A percentile compares a stretch with the other conserved stretches of the same genome.
phyloP scores from a whole-genome alignment of 352 stramenopile genomes.

The Globisporangium orthogonon region DNA sequence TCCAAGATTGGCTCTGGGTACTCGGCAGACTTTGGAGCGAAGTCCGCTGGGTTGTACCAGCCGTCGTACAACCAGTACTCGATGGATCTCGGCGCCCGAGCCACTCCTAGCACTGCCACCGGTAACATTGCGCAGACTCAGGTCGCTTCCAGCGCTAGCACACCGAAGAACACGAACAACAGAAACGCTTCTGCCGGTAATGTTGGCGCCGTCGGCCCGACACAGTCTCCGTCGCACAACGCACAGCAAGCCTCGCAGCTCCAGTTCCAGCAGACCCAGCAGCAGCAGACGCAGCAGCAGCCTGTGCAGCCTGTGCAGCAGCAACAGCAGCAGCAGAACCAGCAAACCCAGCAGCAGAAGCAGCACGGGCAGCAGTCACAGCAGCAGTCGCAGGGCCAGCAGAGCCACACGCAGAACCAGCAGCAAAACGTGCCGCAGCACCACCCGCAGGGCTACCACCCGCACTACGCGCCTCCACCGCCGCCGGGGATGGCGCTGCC shows the following conservation, averaged over 20 bases:
- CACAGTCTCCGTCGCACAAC: conserved; percentile 55
- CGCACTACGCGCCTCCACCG: conserved; percentile 76
- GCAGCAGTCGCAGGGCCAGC: conserved; percentile 12
- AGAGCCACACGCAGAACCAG: conserved; percentile 15
- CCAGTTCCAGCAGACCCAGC: conserved; percentile 34
- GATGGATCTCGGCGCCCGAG: conserved; percentile 58
- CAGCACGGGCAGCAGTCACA: conserved; percentile 15
- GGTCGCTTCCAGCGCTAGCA: conserved; percentile 36
- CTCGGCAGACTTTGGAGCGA: conserved; percentile 40
- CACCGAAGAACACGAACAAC: conserved; percentile 37
- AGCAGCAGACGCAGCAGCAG: conserved; percentile 17
- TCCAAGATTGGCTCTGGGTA: conserved; percentile 61
- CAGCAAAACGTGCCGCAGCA: conserved; percentile 45
- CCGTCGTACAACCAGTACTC: conserved; percentile 76
- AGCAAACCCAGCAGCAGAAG: conserved; percentile 20
- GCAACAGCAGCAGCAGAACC: conserved; percentile 24
- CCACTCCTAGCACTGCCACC: conserved; percentile 10
- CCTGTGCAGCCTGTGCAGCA: neutral
- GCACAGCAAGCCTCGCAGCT: conserved; percentile 31
- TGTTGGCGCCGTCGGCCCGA: conserved; percentile 16
- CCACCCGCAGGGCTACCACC: conserved; percentile 77
- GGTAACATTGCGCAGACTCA: conserved; percentile 27
- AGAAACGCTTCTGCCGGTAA: conserved; percentile 9
- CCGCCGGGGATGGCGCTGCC: conserved; percentile 81
- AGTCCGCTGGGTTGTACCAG: conserved; percentile 65